Evolutionary conservation across 2,329 filamentous ascomycete species (phyloP), one percentile per base, ranked within the genome.

Genomic region (Colletotrichum truncatum): DNA sequence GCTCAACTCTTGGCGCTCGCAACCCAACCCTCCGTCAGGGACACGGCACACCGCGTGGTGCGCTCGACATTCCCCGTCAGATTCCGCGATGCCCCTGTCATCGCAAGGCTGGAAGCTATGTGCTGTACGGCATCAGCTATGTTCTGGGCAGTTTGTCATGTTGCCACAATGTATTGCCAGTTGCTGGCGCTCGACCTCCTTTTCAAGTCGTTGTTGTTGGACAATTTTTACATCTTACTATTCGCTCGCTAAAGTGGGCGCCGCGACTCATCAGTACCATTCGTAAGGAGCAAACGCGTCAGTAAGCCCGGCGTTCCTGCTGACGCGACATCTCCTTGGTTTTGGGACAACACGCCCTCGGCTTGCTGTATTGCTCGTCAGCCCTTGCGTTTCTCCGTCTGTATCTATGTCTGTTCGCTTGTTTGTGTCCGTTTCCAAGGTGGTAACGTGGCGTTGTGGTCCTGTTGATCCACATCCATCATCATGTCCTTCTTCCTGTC

Each of bases 141-240:
- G 32, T 36, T 14, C 32, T 46, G 32, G 48, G 28, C 25, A 39
- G 21, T 41, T 43, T 51, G 32, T 51, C 51, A 25, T 49, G 55
- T 65, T 62, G 63, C 63, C 63, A 56, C 57, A 49, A 56, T 48
- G 62, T 36, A 62, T 57, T 41, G 49, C 57, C 57, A 48, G 45
- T 51, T 49, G 48, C 56, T 58, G 53, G 30, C 30, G 23, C 18
- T 38, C 23, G n/a, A 25, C 30, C 9, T 41, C 21, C 4, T 16
- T 21, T 25, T 6, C 6, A 12, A 26, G n/a, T 34, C n/a, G 12
- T 14, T 39, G 25, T 11, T 21, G 14, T 32, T 36, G 18, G 26
- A 53, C 46, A 45, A 23, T 51, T 23, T 18, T 16, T 16, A 52
- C 49, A 46, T 23, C 23, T n/a, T 39, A 39, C n/a, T 23, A 21